phyloP scores from a whole-genome alignment of 2,329 filamentous ascomycete genomes.

The Falciphora oryzae region DNA sequence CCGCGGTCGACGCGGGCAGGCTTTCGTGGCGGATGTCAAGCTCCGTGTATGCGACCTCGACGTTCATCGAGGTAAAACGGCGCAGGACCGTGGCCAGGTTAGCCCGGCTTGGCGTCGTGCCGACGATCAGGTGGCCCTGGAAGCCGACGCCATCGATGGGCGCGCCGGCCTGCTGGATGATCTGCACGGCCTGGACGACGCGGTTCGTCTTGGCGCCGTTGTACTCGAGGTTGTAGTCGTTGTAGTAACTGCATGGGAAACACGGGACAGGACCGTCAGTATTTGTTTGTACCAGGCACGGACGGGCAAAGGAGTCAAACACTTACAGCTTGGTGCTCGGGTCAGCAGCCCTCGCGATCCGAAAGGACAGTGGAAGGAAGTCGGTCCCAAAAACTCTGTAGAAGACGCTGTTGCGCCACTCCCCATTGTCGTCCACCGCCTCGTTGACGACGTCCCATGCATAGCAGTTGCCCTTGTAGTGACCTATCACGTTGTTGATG shows the following conservation, averaged over 20 bases:
- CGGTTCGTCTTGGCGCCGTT: conserved; percentile 23
- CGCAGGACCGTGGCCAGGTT: conserved; percentile 29
- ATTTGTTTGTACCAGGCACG: background rate
- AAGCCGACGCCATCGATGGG: conserved; percentile 44
- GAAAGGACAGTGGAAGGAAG: conserved; percentile 44
- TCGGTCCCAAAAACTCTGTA: conserved; percentile 36
- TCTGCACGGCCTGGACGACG: conserved; percentile 23
- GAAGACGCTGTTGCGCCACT: conserved; percentile 37
- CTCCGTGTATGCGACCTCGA: conserved; percentile 45
- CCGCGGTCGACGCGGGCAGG: conserved; percentile 1
- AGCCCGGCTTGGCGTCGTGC: conserved; percentile 29
- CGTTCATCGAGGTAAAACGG: conserved; percentile 30
- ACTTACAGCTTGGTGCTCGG: conserved; percentile 20
- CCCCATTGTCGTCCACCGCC: conserved; percentile 42
- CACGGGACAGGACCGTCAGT: background rate
- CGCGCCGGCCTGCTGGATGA: conserved; percentile 25
- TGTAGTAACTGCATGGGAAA: conserved; percentile 41
- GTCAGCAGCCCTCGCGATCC: conserved; percentile 34
- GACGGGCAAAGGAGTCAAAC: background rate
- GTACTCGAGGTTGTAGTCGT: conserved; percentile 44
- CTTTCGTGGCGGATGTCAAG: conserved; percentile 26
- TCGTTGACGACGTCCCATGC: conserved; percentile 47
- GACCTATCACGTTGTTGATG: conserved; percentile 35
- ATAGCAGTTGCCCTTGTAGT: conserved; percentile 39
- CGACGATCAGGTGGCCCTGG: conserved; percentile 40